Evolutionary conservation across 352 stramenopile genomes (phyloP).

Genomic region (Pythium aquatile): DNA sequence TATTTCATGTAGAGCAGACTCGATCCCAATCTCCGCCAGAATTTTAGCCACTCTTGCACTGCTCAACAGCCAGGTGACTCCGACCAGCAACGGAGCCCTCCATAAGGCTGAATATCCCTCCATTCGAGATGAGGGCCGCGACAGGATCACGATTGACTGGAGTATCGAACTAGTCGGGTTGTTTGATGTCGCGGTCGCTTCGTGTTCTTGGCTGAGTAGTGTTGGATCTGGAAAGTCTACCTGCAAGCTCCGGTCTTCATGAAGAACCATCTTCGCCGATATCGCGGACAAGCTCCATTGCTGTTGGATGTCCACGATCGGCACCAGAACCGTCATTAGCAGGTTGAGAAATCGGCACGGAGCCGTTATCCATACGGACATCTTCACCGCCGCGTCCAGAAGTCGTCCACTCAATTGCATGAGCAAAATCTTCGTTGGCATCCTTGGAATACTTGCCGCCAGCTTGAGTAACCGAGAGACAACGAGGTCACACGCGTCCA

Average conservation of each 20-base stretch:
- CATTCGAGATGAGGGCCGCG: background rate
- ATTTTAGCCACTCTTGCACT: background rate
- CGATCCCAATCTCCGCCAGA: background rate
- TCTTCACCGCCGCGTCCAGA: background rate
- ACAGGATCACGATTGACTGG: constrained; percentile 1
- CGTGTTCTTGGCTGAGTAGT: constrained; percentile 5
- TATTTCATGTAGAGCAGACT: background rate
- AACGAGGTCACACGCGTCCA: background rate
- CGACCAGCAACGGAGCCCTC: background rate
- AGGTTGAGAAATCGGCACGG: background rate
- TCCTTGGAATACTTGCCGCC: background rate
- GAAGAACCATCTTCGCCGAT: background rate
- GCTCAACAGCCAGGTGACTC: background rate
- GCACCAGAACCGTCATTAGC: background rate
- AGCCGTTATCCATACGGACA: background rate
- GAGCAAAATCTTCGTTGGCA: background rate
- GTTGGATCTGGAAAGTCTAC: background rate
- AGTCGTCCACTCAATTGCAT: constrained; percentile 1
- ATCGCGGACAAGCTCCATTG: background rate
- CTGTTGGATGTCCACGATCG: background rate
- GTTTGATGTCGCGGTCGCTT: background rate
- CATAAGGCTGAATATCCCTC: background rate
- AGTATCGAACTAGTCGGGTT: background rate
- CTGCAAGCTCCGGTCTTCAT: background rate
- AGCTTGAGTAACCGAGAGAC: background rate